These are phyloP conservation scores for Phytophthora europaea DNA, from an alignment of 352 stramenopile genomes.

Conservation along the genomic window DNA sequence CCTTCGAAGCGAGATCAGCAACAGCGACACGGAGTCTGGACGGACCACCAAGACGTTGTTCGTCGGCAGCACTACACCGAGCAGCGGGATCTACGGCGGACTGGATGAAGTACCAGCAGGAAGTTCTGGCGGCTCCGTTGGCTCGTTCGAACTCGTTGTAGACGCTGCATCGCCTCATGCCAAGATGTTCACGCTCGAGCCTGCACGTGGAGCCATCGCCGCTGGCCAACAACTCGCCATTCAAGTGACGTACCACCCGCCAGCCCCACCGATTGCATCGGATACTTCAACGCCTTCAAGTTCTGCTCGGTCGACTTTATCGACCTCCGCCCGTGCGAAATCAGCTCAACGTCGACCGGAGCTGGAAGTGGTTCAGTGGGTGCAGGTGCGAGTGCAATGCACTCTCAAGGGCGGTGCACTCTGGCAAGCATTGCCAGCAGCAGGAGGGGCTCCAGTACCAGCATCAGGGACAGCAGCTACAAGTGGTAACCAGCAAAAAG, in stretches of 20 bases:
- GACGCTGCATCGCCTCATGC: slow-evolving; percentile 60
- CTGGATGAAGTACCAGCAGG: slow-evolving; percentile 23
- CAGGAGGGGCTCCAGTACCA: slow-evolving; percentile 2
- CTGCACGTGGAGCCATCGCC: slow-evolving; percentile 66
- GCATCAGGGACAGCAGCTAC: neutral
- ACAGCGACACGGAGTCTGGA: slow-evolving; percentile 22
- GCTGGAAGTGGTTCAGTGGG: slow-evolving; percentile 47
- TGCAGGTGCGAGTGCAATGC: slow-evolving; percentile 53
- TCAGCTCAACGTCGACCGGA: slow-evolving; percentile 28
- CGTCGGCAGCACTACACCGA: slow-evolving; percentile 60
- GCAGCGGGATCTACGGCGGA: slow-evolving; percentile 31
- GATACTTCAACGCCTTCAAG: slow-evolving; percentile 2
- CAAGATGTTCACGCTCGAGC: slow-evolving; percentile 78
- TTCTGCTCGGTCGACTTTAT: slow-evolving; percentile 10
- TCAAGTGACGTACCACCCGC: slow-evolving; percentile 41
- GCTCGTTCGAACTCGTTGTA: slow-evolving; percentile 73
- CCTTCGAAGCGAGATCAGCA: neutral
- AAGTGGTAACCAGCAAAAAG: slow-evolving; percentile 14
- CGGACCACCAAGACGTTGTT: slow-evolving; percentile 39
- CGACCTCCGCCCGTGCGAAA: neutral
- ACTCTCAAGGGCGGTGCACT: slow-evolving; percentile 50
- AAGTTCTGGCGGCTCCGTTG: slow-evolving; percentile 10
- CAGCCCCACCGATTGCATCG: slow-evolving; percentile 5
- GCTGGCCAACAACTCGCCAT: slow-evolving; percentile 67
- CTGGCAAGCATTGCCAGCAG: slow-evolving; percentile 39